Evolutionary conservation across 2,329 filamentous ascomycete species (phyloP), one percentile per base, ranked within the genome.

Genomic region (Ampelomyces quisqualis): DNA sequence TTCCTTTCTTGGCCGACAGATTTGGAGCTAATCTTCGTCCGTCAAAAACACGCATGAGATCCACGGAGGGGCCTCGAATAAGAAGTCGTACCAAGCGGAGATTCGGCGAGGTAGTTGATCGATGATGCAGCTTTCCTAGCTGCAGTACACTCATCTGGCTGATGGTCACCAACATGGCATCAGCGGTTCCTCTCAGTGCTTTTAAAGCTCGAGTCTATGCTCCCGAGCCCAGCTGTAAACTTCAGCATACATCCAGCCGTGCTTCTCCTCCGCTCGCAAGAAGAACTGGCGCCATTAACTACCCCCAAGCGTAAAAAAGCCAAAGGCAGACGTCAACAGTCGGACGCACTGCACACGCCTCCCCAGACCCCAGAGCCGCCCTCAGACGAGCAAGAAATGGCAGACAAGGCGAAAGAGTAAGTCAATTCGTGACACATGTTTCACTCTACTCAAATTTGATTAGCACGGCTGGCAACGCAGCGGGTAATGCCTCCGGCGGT

Each of bases 281-380:
- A 40, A 51, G 34, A 38, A 27, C 42, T 51, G 49, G 49, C 49
- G 45, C 43, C 32, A 40, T 39, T 34, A 21, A 28, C 40, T 19
- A 34, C 38, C 33, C 28, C 40, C 22, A 38, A 41, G 33, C 43
- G 49, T 22, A 45, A 34, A 29, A 51, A 49, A 13, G 30, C 45
- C 18, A 35, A 33, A 3, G 35, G 34, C 27, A 35, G 37, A 29
- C 26, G 40, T 11, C 23, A 32, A 34, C 40, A 22, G 22, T 34
- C 31, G 11, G 24, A 41, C 5, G 36, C 37, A 32, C 22, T 34
- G 18, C 40, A 24, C 19, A 32, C 22, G 34, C 46, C 20, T 13
- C 14, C 24, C 17, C 35, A n/a, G 24, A 40, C n/a, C n/a, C 32
- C 21, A n/a, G 11, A 26, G 15, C 43, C 23, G 23, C 27, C 23